These are phyloP conservation scores for Sporisorium iseilematis-ciliati DNA, from an alignment of 1,284 basidiomycete genomes.

Conservation along the genomic window DNA sequence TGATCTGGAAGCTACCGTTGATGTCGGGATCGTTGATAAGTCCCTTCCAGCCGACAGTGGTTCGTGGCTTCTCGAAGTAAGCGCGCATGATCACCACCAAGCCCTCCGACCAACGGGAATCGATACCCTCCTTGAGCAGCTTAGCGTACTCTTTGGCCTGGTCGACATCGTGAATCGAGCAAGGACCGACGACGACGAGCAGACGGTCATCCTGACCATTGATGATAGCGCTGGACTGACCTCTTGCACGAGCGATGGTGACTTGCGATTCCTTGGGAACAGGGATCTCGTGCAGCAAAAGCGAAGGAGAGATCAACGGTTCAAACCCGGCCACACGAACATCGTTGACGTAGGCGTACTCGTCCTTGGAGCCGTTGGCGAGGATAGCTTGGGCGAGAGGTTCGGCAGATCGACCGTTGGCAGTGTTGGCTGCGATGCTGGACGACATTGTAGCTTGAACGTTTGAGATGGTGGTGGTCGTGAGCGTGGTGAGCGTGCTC, in stretches of 20 bases:
- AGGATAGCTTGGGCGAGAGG: conserved; percentile 45
- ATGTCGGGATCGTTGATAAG: conserved; percentile 81
- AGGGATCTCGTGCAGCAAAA: conserved; percentile 67
- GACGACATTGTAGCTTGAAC: conserved; percentile 22
- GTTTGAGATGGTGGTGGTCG: not conserved
- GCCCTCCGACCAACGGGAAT: conserved; percentile 74
- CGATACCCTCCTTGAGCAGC: conserved; percentile 54
- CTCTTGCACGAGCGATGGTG: conserved; percentile 63
- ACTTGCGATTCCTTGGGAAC: conserved; percentile 50
- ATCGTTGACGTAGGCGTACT: conserved; percentile 61
- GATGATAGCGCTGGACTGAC: conserved; percentile 57
- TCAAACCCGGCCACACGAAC: conserved; percentile 67
- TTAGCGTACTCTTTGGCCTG: conserved; percentile 91
- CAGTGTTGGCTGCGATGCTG: conserved; percentile 47
- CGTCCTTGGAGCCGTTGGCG: conserved; percentile 26
- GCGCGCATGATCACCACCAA: conserved; percentile 94
- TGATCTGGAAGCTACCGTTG: conserved; percentile 94
- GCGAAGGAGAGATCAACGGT: conserved; percentile 64
- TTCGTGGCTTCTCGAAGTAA: conserved; percentile 89
- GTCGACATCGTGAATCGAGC: conserved; percentile 90
- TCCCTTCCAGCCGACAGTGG: conserved; percentile 82
- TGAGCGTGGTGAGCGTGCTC: not conserved
- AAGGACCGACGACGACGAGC: conserved; percentile 78
- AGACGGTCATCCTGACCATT: conserved; percentile 67
- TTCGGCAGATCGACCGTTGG: conserved; percentile 47